Percentiles rank a stretch among this genome's conserved stretches.
Evolutionary conservation across 2,329 filamentous ascomycete species (phyloP).

Genomic region (Trichoderma koningiopsis): DNA sequence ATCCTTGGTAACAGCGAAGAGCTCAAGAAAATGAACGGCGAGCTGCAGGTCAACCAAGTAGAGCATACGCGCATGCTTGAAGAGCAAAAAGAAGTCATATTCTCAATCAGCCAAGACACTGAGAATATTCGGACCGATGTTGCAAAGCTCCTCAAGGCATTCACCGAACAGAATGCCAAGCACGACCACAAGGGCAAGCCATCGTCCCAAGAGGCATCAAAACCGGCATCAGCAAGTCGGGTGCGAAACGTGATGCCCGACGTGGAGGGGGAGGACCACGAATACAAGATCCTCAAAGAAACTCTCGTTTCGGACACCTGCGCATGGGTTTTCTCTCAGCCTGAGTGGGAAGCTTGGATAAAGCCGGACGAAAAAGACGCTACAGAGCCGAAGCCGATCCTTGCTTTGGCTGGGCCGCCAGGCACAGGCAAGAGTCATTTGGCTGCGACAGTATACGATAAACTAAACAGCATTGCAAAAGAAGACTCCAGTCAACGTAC

Average conservation of each 20-base stretch:
- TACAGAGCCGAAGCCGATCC: slow-evolving; percentile 22
- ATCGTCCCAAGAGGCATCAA: slow-evolving; percentile 30
- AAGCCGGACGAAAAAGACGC: slow-evolving; percentile 15
- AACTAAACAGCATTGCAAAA: slow-evolving; percentile 20
- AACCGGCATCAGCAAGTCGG: slow-evolving; percentile 30
- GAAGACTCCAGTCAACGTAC: slow-evolving; percentile 29
- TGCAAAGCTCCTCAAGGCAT: slow-evolving; percentile 34
- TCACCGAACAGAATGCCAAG: slow-evolving; percentile 30
- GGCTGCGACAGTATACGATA: slow-evolving; percentile 32
- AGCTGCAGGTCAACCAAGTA: slow-evolving; percentile 35
- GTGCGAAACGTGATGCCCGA: slow-evolving; percentile 33
- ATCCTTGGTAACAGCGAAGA: slow-evolving; percentile 41
- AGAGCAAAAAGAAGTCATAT: slow-evolving; percentile 33
- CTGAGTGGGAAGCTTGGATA: slow-evolving; percentile 36
- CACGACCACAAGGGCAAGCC: slow-evolving; percentile 28
- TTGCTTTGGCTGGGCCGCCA: slow-evolving; percentile 36
- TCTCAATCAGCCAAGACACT: slow-evolving; percentile 34
- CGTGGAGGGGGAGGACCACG: slow-evolving; percentile 32
- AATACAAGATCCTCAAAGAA: slow-evolving; percentile 36
- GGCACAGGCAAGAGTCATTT: slow-evolving; percentile 42
- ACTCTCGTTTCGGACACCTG: slow-evolving; percentile 36
- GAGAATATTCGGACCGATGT: slow-evolving; percentile 35
- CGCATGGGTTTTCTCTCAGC: slow-evolving; percentile 36
- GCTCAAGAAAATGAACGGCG: slow-evolving; percentile 32
- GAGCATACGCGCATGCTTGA: slow-evolving; percentile 34